Conservation (phyloP, 2,329 filamentous ascomycete genomes). For the Chaetomium sp. region DNA sequence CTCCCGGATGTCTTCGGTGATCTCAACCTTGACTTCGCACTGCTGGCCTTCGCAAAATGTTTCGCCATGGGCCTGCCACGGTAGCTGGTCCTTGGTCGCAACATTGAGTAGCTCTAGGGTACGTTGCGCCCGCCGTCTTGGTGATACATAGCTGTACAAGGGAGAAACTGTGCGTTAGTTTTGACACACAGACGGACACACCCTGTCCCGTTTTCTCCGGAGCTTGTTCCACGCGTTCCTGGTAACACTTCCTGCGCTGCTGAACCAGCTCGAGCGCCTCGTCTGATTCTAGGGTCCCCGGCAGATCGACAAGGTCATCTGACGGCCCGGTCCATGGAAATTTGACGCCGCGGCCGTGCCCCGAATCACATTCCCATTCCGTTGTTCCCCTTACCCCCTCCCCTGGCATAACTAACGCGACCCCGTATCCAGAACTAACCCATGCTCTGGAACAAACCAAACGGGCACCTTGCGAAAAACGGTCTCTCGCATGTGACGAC, state of each 20-base stretch:
- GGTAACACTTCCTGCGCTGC: too few species aligned
- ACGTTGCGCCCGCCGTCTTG: constrained; percentile 72
- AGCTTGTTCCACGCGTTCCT: not conserved
- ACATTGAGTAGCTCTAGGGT: constrained; percentile 86
- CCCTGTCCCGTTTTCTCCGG: too few species aligned
- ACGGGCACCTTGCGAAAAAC: too few species aligned
- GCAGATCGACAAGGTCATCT: not conserved
- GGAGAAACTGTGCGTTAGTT: not conserved
- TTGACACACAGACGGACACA: too few species aligned
- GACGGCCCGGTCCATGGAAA: not conserved
- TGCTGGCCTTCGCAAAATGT: constrained; percentile 33
- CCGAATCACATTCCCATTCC: too few species aligned
- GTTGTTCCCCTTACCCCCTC: too few species aligned
- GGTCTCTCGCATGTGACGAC: too few species aligned
- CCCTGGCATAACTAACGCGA: too few species aligned
- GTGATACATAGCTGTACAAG: constrained; percentile 66
- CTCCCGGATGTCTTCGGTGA: constrained; percentile 69
- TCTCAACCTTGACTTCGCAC: constrained; percentile 55
- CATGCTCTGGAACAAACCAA: too few species aligned
- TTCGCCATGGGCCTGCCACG: constrained; percentile 55
- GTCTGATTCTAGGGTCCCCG: not conserved
- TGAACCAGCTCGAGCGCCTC: not conserved
- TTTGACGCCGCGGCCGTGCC: too few species aligned
- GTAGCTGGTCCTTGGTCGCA: constrained; percentile 60
- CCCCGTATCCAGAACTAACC: too few species aligned